phyloP scores from a whole-genome alignment of 345 rosid species.

The Trapa incisa region DNA sequence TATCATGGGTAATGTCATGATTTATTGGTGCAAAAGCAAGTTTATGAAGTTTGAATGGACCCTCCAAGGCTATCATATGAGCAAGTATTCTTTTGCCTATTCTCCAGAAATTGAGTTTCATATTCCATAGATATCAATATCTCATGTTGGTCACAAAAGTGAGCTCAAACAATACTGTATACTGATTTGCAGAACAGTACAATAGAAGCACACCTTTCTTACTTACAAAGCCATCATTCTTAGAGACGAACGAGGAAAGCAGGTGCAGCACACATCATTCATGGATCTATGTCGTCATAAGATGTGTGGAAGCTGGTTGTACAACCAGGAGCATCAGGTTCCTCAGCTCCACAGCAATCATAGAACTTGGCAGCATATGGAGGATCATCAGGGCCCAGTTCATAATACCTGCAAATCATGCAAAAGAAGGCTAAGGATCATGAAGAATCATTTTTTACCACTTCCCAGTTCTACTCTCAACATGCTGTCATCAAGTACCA shows the following conservation, averaged over 20 bases:
- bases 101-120: no score
- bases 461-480: background rate
- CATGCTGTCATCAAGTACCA: background rate
- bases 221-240: background rate
- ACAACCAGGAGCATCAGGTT: conserved; percentile 79
- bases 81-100: no score
- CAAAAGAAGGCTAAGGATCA: background rate
- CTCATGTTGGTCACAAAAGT: no score
- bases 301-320: conserved; percentile 49
- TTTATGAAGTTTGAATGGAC: no score
- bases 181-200: no score
- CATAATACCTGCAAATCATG: conserved; percentile 55
- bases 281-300: conserved; percentile 40
- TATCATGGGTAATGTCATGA: no score
- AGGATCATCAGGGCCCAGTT: conserved; percentile 70
- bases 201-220: no score
- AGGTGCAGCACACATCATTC: conserved; percentile 3
- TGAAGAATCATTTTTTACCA: background rate
- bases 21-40: no score
- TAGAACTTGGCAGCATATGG: conserved; percentile 84
- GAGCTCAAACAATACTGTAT: no score
- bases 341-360: conserved; percentile 89
- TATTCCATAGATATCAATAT: no score
- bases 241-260: no score
- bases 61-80: no score